A percentile compares a stretch with the other conserved stretches of the same genome.
Evolutionary conservation across 805 yeast species (phyloP).

Genomic region (Candida dendrica): DNA sequence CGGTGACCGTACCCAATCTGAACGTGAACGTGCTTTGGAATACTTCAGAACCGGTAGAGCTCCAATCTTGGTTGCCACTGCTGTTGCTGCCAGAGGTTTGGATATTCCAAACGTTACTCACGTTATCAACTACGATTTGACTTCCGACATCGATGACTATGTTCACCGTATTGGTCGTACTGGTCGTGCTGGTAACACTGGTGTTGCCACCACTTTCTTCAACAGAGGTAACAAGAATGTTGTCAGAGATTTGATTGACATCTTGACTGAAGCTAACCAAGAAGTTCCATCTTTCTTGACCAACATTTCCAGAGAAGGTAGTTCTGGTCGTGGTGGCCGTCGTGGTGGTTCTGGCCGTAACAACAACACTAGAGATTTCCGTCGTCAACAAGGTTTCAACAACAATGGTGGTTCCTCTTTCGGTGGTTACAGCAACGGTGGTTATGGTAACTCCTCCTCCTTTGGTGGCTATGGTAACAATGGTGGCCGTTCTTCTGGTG

Average conservation of each 20-base stretch:
- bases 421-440: conserved; percentile 4
- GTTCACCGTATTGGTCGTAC: conserved; percentile 99
- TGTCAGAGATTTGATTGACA: conserved; percentile 79
- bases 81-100: conserved; percentile 99
- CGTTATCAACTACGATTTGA: conserved; percentile 95
- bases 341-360: conserved; percentile 41
- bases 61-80: conserved; percentile 95
- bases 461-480: conserved; percentile 5
- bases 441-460: conserved; percentile 3
- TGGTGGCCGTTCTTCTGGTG: conserved; percentile 10
- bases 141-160: conserved; percentile 95
- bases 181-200: conserved; percentile 99
- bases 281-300: conserved; percentile 89
- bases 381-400: conserved; percentile 29
- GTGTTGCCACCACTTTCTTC: conserved; percentile 97
- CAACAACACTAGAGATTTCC: conserved; percentile 41
- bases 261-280: conserved; percentile 93
- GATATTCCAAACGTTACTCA: conserved; percentile 99
- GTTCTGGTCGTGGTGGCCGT: conserved; percentile 50
- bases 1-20: conserved; percentile 97
- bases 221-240: conserved; percentile 91
- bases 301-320: conserved; percentile 70
- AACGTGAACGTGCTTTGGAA: conserved; percentile 95
- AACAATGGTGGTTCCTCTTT: conserved; percentile 19
- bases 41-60: conserved; percentile 89